Percentiles rank a stretch among this genome's conserved stretches.
Conservation (phyloP, 2,329 filamentous ascomycete species). For the Fusarium continuum region DNA sequence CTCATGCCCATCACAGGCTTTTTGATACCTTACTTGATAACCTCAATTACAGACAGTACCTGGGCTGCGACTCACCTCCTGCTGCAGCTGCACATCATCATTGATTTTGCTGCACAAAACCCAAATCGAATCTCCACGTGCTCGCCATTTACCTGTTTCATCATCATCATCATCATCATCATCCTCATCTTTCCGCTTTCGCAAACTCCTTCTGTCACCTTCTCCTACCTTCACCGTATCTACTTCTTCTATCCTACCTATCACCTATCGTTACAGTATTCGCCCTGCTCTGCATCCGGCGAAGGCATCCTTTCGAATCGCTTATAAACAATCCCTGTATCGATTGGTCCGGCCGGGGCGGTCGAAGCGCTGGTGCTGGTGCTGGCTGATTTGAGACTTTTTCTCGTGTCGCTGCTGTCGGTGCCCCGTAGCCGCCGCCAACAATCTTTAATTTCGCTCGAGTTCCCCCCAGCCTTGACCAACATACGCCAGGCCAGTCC, state of each 20-base stretch:
- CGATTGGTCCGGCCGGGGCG: constrained; percentile 28
- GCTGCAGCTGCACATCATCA: constrained; percentile 24
- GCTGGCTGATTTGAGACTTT: constrained; percentile 30
- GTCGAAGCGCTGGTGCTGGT: constrained; percentile 20
- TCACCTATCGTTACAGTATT: constrained; percentile 23
- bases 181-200: constrained; percentile 24
- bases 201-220: constrained; percentile 21
- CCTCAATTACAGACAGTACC: constrained; percentile 11
- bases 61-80: constrained; percentile 8
- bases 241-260: too few relatives aligned
- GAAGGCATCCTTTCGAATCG: constrained; percentile 31
- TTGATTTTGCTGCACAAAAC: constrained; percentile 28
- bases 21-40: constrained; percentile 24
- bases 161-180: constrained; percentile 7
- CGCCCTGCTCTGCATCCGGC: constrained; percentile 31
- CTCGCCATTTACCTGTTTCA: constrained; percentile 18
- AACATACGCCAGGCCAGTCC: constrained; percentile 39
- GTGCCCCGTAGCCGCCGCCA: constrained; percentile 36
- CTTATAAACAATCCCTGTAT: constrained; percentile 32
- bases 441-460: constrained; percentile 44
- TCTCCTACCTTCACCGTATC: constrained; percentile 37
- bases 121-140: constrained; percentile 26
- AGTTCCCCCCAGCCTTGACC: constrained; percentile 39
- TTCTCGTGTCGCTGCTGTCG: constrained; percentile 24
- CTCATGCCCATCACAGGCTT: constrained; percentile 24